A percentile compares a stretch with the other conserved stretches of the same genome.
Evolutionary conservation across 129 eudicot species (phyloP).

Genomic region (Logfia minima): DNA sequence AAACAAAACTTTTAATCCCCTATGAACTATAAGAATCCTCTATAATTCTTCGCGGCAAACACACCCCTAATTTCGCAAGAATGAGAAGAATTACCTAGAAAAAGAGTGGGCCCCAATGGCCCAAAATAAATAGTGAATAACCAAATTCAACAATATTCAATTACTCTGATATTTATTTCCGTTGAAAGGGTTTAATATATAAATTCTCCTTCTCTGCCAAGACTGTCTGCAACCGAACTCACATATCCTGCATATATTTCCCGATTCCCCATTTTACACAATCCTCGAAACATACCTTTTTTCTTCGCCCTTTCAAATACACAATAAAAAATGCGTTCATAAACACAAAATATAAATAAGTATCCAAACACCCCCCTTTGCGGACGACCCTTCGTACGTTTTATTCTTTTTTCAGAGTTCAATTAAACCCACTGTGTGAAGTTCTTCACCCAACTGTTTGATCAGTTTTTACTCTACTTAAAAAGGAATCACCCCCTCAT

Average conservation of each 20-base stretch:
- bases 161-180: conserved; percentile 18
- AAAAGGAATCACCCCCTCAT: conserved; percentile 23
- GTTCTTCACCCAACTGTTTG: conserved; percentile 6
- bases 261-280: conserved; percentile 27
- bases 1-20: too few relatives aligned
- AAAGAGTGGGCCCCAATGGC: not conserved
- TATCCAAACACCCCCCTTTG: not conserved
- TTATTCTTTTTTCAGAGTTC: conserved; percentile 14
- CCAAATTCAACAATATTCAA: not conserved
- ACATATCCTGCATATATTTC: conserved; percentile 21
- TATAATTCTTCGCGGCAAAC: too few relatives aligned
- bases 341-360: not conserved
- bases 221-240: conserved; percentile 17
- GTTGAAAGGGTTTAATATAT: conserved; percentile 26
- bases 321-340: not conserved
- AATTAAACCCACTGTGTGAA: conserved; percentile 12
- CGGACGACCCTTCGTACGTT: conserved; percentile 11
- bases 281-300: conserved; percentile 1
- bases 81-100: not conserved
- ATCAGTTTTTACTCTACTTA: conserved; percentile 13
- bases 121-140: not conserved
- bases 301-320: not conserved
- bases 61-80: too few relatives aligned
- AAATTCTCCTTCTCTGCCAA: conserved; percentile 9
- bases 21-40: too few relatives aligned